Evolutionary conservation across 805 yeast species (phyloP), one percentile per base, ranked within the genome.

Genomic region (Starmerella khaoyaiensis): DNA sequence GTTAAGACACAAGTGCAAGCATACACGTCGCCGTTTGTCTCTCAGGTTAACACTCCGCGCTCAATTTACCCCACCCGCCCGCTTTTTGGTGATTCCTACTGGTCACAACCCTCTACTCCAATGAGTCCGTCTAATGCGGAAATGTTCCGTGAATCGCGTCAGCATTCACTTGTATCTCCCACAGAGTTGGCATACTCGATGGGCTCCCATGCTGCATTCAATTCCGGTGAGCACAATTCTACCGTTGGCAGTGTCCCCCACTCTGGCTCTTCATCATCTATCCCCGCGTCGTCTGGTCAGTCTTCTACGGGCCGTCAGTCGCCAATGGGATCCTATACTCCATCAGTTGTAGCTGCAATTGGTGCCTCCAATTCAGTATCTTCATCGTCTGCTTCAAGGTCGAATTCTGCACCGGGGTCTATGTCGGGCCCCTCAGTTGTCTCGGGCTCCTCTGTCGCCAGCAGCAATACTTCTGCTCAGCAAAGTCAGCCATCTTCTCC

Each of bases 91-190:
- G 49, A 46, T 14, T 39, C 47, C 10, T 35, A 40, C 35, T 45
- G 48, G 48, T 36, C 44, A 6, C 43, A 39, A 33, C 47, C 48
- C 4, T 20, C 30, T 12, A 43, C 44, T 11, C 48, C 48, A 2
- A 24, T 42, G 31, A 36, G 40, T 10, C 46, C 48, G 8, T 22
- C 40, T 4, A 19, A 29, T 6, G 51, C 39, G 7, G 46, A 39
- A 4, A 12, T 42, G 14, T 33, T 39, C 30, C 22, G 36, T 6
- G 4, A n/a, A 16, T 39, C 46, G 3, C 41, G 46, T 15, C 33
- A 41, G 5, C 41, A 36, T 19, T 42, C 46, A 12, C 28, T 36
- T 9, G 36, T 40, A 7, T 42, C 46, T 5, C 46, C 46, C 7
- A 36, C 46, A 1, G 46, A 42, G 17, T 32, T 34, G 10, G 31